phyloP scores from a whole-genome alignment of 1,139 yeast species.

The Blastobotrys serpentis region DNA sequence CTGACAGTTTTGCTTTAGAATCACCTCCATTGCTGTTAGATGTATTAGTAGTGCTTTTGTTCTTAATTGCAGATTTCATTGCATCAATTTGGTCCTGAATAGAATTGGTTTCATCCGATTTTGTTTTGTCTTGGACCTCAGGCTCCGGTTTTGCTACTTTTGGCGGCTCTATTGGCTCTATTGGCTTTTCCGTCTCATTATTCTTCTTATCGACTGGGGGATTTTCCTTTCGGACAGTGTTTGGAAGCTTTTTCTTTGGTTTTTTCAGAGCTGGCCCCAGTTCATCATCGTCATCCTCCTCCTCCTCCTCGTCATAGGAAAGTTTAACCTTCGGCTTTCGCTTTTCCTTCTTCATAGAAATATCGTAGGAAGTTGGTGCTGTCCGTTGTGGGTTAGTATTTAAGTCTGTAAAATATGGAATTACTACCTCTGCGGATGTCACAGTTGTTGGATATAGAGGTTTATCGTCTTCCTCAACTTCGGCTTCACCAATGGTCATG shows the following conservation, averaged over 20 bases:
- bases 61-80: conserved; percentile 17
- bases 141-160: too few relatives aligned
- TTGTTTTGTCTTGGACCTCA: too few relatives aligned
- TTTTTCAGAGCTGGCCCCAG: conserved; percentile 5
- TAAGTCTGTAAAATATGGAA: conserved; percentile 54
- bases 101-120: background rate
- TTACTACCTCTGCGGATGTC: conserved; percentile 43
- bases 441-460: conserved; percentile 57
- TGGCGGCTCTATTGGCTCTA: too few relatives aligned
- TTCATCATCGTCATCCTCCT: conserved; percentile 31
- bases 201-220: too few relatives aligned
- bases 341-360: conserved; percentile 19
- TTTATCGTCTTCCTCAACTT: conserved; percentile 42
- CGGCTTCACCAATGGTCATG: conserved; percentile 52
- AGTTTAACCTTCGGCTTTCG: conserved; percentile 32
- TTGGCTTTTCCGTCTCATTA: conserved; percentile 8
- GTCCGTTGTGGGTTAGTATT: conserved; percentile 18
- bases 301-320: conserved; percentile 34
- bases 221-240: background rate
- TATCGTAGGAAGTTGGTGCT: conserved; percentile 13
- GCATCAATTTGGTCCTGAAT: conserved; percentile 16
- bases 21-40: conserved; percentile 4
- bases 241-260: conserved; percentile 4
- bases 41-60: conserved; percentile 10
- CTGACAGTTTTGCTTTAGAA: conserved; percentile 3